Evolutionary conservation across 2,329 filamentous ascomycete genomes (phyloP).

Genomic region (Aspergillus pseudoviridinutans): DNA sequence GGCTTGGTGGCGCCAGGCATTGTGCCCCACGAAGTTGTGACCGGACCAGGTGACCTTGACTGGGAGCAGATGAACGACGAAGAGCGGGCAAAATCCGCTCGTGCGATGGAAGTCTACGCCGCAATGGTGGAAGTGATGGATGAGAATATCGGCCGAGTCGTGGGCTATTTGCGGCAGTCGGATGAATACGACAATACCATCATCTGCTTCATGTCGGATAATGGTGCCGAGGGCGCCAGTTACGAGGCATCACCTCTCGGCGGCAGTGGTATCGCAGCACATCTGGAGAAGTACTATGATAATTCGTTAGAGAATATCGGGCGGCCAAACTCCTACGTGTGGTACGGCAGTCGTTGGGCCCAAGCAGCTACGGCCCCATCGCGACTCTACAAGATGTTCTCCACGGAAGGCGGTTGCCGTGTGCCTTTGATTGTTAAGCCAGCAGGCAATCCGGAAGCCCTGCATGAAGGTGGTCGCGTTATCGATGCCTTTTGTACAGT

Average conservation of each 20-base stretch:
- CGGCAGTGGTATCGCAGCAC: constrained; percentile 50
- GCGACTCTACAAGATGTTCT: constrained; percentile 48
- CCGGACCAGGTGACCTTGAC: constrained; percentile 26
- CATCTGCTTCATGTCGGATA: constrained; percentile 49
- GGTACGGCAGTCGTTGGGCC: constrained; percentile 58
- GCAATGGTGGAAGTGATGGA: constrained; percentile 50
- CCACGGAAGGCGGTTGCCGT: constrained; percentile 49
- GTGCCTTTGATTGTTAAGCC: constrained; percentile 51
- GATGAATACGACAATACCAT: constrained; percentile 50
- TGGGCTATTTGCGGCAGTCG: constrained; percentile 43
- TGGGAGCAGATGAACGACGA: constrained; percentile 40
- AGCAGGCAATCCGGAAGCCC: constrained; percentile 24
- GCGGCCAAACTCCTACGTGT: constrained; percentile 55
- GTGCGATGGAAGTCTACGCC: constrained; percentile 50
- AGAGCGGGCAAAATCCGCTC: constrained; percentile 39
- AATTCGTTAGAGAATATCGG: constrained; percentile 58
- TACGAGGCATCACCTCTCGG: constrained; percentile 59
- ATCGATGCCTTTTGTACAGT: constrained; percentile 52
- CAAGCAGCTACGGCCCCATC: constrained; percentile 51
- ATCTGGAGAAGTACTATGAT: constrained; percentile 56
- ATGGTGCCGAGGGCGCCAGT: constrained; percentile 50
- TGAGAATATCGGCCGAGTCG: constrained; percentile 43
- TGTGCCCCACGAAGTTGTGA: constrained; percentile 39
- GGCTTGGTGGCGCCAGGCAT: constrained; percentile 39
- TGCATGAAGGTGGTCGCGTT: constrained; percentile 32